These are phyloP conservation scores for Erysiphe pulchra DNA, from an alignment of 2,329 filamentous ascomycete species.

Conservation along the genomic window DNA sequence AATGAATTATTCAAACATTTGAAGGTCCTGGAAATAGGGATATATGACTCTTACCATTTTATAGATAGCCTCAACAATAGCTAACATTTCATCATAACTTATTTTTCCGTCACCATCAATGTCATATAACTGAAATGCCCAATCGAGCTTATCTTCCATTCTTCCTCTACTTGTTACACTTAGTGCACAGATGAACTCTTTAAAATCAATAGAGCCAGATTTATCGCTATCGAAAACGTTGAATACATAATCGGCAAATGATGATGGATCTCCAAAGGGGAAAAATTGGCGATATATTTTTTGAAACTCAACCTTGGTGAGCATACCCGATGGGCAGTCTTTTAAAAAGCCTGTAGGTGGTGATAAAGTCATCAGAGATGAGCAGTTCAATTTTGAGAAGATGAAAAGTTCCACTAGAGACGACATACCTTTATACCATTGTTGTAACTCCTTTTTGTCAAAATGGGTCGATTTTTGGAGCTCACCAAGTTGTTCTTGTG, in stretches of 20 bases:
- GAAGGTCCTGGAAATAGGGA: background rate
- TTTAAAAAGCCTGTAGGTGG: slow-evolving; percentile 63
- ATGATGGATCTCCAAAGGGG: slow-evolving; percentile 89
- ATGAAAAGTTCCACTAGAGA: background rate
- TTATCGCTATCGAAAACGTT: slow-evolving; percentile 97
- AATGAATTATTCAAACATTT: background rate
- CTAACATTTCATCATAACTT: slow-evolving; percentile 95
- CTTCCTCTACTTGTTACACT: slow-evolving; percentile 92
- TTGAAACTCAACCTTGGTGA: slow-evolving; percentile 96
- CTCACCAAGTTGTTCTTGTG: slow-evolving; percentile 81
- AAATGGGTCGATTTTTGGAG: slow-evolving; percentile 95
- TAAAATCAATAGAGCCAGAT: slow-evolving; percentile 94
- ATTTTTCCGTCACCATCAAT: slow-evolving; percentile 98
- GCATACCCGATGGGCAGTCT: slow-evolving; percentile 88
- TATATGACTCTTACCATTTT: slow-evolving; percentile 54
- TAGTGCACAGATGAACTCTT: slow-evolving; percentile 95
- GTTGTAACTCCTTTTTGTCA: slow-evolving; percentile 97
- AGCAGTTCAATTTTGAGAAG: too few relatives aligned
- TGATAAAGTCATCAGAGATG: too few relatives aligned
- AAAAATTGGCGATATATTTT: slow-evolving; percentile 99
- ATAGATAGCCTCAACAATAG: slow-evolving; percentile 97
- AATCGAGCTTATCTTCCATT: slow-evolving; percentile 98
- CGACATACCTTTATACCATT: slow-evolving; percentile 92
- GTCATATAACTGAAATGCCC: slow-evolving; percentile 98
- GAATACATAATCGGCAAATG: slow-evolving; percentile 97